Conservation (phyloP, 805 yeast genomes). For the Diddensiella caesifluorescens region DNA sequence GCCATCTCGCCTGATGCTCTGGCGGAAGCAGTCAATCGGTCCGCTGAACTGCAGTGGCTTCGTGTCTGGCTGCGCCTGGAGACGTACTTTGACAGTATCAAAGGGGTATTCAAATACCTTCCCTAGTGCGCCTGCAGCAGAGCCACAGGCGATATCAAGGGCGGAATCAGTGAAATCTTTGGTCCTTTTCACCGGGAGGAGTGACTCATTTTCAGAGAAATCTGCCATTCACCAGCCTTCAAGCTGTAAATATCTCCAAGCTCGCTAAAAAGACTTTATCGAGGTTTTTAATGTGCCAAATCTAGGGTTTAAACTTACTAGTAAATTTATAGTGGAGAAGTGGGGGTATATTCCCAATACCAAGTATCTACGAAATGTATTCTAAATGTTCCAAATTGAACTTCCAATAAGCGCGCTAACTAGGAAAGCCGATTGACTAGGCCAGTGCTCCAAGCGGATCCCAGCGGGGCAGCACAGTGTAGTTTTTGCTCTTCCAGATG, state of each 20-base stretch:
- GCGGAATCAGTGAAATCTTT: conserved; percentile 3
- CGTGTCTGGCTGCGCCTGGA: conserved; percentile 66
- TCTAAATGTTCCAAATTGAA: no score
- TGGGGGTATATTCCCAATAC: no score
- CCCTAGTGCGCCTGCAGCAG: conserved; percentile 72
- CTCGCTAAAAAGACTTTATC: no score
- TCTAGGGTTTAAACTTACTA: no score
- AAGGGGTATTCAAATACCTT: conserved; percentile 87
- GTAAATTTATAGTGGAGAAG: no score
- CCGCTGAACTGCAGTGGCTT: conserved; percentile 45
- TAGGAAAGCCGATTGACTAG: conserved; percentile 8
- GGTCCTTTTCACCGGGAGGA: no score
- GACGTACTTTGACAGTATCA: conserved; percentile 84
- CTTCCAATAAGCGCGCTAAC: no score
- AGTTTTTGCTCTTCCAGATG: conserved; percentile 40
- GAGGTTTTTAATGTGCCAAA: no score
- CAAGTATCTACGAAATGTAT: no score
- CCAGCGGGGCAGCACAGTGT: conserved; percentile 61
- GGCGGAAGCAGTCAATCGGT: conserved; percentile 58
- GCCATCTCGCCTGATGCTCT: conserved; percentile 67
- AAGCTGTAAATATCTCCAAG: no score
- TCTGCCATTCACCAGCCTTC: no score
- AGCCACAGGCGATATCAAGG: conserved; percentile 31
- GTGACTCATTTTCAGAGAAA: no score
- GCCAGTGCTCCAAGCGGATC: conserved; percentile 81